Evolutionary conservation across 73 alveolate genomes (phyloP).

Genomic region (Stentor roeselii): DNA sequence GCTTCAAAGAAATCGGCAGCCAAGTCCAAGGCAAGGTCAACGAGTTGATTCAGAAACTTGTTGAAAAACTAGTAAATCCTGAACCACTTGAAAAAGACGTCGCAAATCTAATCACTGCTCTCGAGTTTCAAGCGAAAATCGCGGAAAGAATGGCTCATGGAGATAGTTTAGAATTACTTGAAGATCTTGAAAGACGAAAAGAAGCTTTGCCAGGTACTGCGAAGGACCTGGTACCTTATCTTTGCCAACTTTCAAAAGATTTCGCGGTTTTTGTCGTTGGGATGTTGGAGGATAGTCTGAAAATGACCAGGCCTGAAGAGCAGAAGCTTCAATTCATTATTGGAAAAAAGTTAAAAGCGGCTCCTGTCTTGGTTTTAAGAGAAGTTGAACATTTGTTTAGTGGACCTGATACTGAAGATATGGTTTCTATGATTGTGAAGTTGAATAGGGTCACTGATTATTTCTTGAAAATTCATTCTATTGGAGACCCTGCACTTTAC

Average conservation of each 20-base stretch:
- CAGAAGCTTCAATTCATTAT: background rate
- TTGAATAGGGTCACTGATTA: background rate
- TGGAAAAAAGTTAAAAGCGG: background rate
- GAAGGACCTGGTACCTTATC: background rate
- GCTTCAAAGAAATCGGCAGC: background rate
- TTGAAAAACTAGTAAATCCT: background rate
- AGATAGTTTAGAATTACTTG: background rate
- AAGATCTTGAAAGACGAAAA: background rate
- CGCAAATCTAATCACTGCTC: background rate
- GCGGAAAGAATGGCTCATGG: background rate
- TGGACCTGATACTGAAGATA: background rate
- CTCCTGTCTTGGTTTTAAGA: background rate
- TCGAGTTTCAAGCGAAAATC: background rate
- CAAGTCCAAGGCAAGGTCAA: background rate
- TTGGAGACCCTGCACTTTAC: background rate
- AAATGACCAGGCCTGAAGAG: background rate
- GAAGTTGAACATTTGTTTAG: background rate
- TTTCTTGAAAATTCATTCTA: background rate
- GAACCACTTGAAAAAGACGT: slow-evolving; percentile 11
- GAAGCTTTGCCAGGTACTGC: background rate
- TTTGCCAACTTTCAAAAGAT: background rate
- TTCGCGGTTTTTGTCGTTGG: background rate
- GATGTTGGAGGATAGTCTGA: too few relatives aligned
- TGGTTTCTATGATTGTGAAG: background rate
- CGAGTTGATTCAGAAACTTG: background rate